A percentile compares a stretch with the other conserved stretches of the same genome.
These are phyloP conservation scores for Oenanthe javanica DNA, from an alignment of 140 eudicot species.

Conservation along the genomic window DNA sequence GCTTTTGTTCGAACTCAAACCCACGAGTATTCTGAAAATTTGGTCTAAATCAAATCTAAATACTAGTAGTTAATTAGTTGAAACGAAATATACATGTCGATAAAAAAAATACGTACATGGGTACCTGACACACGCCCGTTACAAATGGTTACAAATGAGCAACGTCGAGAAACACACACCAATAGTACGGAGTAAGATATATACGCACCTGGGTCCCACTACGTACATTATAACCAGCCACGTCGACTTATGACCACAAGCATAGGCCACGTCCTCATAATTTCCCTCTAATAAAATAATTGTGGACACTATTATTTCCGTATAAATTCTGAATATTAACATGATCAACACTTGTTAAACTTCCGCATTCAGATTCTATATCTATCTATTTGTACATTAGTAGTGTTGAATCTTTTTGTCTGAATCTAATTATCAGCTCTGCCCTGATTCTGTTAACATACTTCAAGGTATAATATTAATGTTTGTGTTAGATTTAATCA, in stretches of 20 bases:
- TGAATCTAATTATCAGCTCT: not conserved
- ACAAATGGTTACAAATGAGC: not conserved
- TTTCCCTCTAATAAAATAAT: not conserved
- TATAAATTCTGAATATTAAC: not conserved
- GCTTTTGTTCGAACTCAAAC: too few species aligned
- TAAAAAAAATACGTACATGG: too few species aligned
- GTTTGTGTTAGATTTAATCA: not conserved
- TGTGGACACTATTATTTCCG: conserved; percentile 5
- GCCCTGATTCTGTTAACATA: not conserved
- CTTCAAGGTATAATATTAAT: not conserved
- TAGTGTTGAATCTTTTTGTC: not conserved
- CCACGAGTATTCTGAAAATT: too few species aligned
- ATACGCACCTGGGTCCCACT: not conserved
- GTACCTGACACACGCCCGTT: not conserved
- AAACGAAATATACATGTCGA: too few species aligned
- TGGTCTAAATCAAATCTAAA: too few species aligned
- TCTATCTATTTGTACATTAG: not conserved
- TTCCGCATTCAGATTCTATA: not conserved
- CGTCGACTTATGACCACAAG: not conserved
- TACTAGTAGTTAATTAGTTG: too few species aligned
- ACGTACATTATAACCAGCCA: not conserved
- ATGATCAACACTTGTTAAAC: not conserved
- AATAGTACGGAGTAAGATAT: not conserved
- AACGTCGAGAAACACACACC: not conserved
- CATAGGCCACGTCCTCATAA: not conserved